Evolutionary conservation across 345 rosid species (phyloP).

Genomic region (Cardamine chenopodiifolia): DNA sequence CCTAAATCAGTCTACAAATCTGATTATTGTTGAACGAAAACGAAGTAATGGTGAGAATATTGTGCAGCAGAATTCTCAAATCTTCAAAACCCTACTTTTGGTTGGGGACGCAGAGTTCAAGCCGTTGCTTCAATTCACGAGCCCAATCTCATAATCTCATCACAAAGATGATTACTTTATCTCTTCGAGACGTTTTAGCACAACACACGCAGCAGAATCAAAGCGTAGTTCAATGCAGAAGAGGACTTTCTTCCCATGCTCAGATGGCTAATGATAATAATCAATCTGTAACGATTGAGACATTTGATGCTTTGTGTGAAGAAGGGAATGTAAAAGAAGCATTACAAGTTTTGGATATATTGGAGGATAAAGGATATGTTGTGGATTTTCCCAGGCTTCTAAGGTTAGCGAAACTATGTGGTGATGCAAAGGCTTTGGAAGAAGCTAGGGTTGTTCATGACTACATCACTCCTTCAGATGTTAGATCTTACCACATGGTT

Average conservation of each 20-base stretch:
- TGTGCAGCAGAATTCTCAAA: slow-evolving; percentile 5
- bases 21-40: not conserved
- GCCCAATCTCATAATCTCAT: not conserved
- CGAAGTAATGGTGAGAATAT: not conserved
- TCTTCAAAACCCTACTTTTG: slow-evolving; percentile 11
- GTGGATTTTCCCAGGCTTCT: slow-evolving; percentile 53
- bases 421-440: slow-evolving; percentile 53
- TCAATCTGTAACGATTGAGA: slow-evolving; percentile 8
- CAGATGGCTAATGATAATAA: not conserved
- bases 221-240: not conserved
- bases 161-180: not conserved
- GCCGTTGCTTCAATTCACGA: slow-evolving; percentile 23
- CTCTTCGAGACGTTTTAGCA: not conserved
- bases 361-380: slow-evolving; percentile 42
- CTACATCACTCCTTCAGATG: slow-evolving; percentile 42
- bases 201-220: not conserved
- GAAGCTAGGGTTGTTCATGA: slow-evolving; percentile 65
- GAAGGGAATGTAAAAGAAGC: slow-evolving; percentile 62
- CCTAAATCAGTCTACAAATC: too few relatives aligned
- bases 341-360: slow-evolving; percentile 47
- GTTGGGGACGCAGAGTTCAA: slow-evolving; percentile 10
- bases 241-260: slow-evolving; percentile 8
- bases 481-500: slow-evolving; percentile 47
- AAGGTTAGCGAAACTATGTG: slow-evolving; percentile 59
- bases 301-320: slow-evolving; percentile 37